These are phyloP conservation scores for Dendrobium nobile DNA, from an alignment of 106 monocot species.

Conservation along the genomic window DNA sequence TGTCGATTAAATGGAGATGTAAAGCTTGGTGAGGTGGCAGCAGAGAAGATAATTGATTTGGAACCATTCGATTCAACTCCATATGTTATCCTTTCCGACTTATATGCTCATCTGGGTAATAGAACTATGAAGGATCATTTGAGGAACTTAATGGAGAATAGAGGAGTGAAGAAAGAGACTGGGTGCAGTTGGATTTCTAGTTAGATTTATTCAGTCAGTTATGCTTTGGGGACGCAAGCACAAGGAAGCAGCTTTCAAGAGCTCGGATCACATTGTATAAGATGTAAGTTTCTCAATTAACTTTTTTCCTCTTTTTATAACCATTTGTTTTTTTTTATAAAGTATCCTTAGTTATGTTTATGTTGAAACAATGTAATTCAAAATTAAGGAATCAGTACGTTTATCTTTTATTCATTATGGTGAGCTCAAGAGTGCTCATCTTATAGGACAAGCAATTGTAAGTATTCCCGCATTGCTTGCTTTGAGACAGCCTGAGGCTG, in stretches of 20 bases:
- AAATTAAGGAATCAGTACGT: not conserved
- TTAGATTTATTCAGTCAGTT: slow-evolving; percentile 1
- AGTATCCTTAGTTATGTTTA: not conserved
- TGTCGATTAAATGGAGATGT: slow-evolving; percentile 31
- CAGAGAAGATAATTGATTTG: slow-evolving; percentile 21
- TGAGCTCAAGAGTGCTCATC: slow-evolving; percentile 19
- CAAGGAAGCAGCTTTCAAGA: not conserved
- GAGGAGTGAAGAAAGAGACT: slow-evolving; percentile 25
- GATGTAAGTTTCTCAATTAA: not conserved
- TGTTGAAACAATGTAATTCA: not conserved
- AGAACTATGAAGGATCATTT: slow-evolving; percentile 11
- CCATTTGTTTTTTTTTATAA: not conserved
- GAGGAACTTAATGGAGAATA: slow-evolving; percentile 28
- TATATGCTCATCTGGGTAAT: slow-evolving; percentile 26
- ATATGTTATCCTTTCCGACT: slow-evolving; percentile 26
- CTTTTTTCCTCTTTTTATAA: not conserved
- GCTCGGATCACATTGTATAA: not conserved
- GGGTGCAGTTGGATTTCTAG: slow-evolving; percentile 31
- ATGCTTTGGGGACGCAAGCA: not conserved
- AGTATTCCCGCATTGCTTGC: slow-evolving; percentile 23
- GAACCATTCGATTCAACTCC: slow-evolving; percentile 26
- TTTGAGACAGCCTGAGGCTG: slow-evolving; percentile 19
- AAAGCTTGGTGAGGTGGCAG: slow-evolving; percentile 24
- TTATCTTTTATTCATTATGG: not conserved
- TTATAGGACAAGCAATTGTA: slow-evolving; percentile 23